Percentiles rank a stretch among this genome's conserved stretches.
Conservation (phyloP, 2,329 filamentous ascomycete species). For the Botrytis squamosa region DNA sequence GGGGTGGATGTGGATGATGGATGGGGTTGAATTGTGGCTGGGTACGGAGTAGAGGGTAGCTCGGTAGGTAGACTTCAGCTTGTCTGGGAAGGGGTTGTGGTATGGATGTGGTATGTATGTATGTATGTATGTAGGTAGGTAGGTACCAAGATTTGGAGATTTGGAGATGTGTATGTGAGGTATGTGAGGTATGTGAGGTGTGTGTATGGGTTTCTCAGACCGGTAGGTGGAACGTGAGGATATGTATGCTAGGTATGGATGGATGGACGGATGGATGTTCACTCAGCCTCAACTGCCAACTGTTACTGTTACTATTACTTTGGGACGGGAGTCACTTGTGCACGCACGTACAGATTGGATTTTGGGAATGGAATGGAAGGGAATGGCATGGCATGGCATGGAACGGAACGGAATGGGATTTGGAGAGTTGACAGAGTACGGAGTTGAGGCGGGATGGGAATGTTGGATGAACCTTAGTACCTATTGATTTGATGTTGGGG, state of each 20-base stretch:
- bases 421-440: no score
- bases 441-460: no score
- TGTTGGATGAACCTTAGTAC: no score
- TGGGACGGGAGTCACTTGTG: not conserved
- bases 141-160: no score
- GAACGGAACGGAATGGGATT: no score
- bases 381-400: no score
- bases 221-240: constrained; percentile 2
- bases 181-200: not conserved
- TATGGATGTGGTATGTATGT: not conserved
- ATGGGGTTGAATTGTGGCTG: not conserved
- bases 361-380: no score
- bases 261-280: not conserved
- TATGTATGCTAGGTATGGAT: no score
- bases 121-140: not conserved
- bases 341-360: not conserved
- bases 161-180: not conserved
- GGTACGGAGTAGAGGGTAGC: not conserved
- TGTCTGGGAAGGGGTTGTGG: constrained; percentile 25
- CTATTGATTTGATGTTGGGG: no score
- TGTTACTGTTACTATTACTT: not conserved
- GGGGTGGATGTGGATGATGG: no score
- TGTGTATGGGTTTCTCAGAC: not conserved
- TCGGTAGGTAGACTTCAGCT: constrained; percentile 32
- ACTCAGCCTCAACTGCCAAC: constrained; percentile 13